Evolutionary conservation across 345 rosid species (phyloP).

Genomic region (Odontarrhena argentea): DNA sequence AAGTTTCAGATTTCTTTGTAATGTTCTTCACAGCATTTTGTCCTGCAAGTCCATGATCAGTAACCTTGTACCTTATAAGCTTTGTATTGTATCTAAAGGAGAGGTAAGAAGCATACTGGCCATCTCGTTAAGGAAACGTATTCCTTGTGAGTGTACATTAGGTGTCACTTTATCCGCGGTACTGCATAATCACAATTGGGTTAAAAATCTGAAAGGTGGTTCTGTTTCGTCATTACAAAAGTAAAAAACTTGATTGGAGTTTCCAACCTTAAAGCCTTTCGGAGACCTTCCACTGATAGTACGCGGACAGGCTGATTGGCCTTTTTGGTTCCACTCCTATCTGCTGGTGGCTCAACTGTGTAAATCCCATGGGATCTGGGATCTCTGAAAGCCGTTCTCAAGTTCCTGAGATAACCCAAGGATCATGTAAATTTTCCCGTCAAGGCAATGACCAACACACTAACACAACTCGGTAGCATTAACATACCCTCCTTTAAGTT

Average conservation of each 20-base stretch:
- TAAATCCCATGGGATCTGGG: conserved; percentile 63
- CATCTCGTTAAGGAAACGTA: conserved; percentile 81
- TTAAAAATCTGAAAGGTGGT: not conserved
- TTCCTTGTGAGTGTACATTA: conserved; percentile 79
- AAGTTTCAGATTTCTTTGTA: conserved; percentile 44
- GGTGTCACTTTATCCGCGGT: conserved; percentile 89
- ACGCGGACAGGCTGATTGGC: conserved; percentile 57
- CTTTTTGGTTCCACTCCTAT: conserved; percentile 50
- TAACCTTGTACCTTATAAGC: conserved; percentile 16
- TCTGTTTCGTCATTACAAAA: not conserved
- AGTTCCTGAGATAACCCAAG: conserved; percentile 49
- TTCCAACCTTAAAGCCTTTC: conserved; percentile 70
- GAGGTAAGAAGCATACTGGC: conserved; percentile 55
- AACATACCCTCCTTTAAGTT: conserved; percentile 94
- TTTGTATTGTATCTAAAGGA: conserved; percentile 7
- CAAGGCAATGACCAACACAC: not conserved
- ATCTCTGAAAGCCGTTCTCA: conserved; percentile 62
- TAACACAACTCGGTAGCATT: conserved; percentile 25
- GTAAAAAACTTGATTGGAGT: conserved; percentile 6
- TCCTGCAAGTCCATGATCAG: conserved; percentile 44
- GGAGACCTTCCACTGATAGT: conserved; percentile 79
- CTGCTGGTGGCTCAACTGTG: conserved; percentile 59
- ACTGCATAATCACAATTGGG: conserved; percentile 44
- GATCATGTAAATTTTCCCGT: conserved; percentile 10
- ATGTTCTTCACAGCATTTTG: conserved; percentile 43